Conservation (phyloP, 2,329 filamentous ascomycete genomes). For the Zymoseptoria tritici region DNA sequence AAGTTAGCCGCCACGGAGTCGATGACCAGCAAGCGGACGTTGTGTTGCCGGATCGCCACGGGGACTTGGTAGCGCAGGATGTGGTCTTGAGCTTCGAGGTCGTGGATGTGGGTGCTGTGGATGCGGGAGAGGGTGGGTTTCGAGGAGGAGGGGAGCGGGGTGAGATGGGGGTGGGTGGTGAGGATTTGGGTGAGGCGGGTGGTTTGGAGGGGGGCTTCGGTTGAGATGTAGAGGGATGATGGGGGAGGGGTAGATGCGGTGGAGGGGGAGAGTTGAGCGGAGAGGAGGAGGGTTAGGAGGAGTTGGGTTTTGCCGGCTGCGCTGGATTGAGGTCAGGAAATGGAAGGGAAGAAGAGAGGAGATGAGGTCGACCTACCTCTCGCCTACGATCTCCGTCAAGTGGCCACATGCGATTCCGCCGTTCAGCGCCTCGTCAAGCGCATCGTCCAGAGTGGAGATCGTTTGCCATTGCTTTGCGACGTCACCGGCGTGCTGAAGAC, state of each 20-base stretch:
- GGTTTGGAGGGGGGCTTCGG: conserved; percentile 79
- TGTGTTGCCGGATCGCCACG: conserved; percentile 66
- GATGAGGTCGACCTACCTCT: conserved; percentile 52
- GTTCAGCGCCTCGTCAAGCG: conserved; percentile 62
- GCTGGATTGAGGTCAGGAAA: conserved; percentile 34
- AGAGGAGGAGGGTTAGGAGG: conserved; percentile 73
- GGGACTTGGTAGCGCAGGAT: conserved; percentile 90
- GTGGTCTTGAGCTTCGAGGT: conserved; percentile 91
- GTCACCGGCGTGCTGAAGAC: conserved; percentile 29
- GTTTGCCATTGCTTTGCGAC: conserved; percentile 43
- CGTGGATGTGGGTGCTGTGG: conserved; percentile 72
- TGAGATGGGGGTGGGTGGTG: conserved; percentile 55
- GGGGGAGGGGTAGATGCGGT: conserved; percentile 26
- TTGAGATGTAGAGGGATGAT: conserved; percentile 86
- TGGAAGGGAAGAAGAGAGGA: neutral
- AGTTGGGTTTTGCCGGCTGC: conserved; percentile 94
- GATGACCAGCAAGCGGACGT: conserved; percentile 73
- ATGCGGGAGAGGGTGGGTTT: conserved; percentile 66
- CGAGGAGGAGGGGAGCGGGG: conserved; percentile 32
- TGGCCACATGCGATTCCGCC: conserved; percentile 76
- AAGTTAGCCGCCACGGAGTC: conserved; percentile 96
- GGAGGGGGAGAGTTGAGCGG: conserved; percentile 72
- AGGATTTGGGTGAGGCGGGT: conserved; percentile 75
- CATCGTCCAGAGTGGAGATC: conserved; percentile 74
- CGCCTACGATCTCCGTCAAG: conserved; percentile 83